These are phyloP conservation scores for Rossbeevera mucosa DNA, from an alignment of 768 basidiomycete genomes.

Conservation along the genomic window DNA sequence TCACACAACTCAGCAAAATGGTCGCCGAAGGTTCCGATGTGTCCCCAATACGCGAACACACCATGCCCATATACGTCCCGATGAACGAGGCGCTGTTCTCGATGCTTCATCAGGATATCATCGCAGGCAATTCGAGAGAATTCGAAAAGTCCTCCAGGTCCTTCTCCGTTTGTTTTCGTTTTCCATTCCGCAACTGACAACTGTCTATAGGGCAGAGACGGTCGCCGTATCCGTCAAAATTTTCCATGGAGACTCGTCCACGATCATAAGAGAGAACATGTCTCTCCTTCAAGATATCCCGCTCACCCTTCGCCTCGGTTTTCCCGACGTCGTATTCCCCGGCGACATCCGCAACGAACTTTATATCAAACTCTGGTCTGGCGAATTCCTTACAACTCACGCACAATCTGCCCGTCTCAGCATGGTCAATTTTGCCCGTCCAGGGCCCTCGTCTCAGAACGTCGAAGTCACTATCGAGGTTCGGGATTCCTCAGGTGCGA, in stretches of 20 bases:
- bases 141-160: conserved; percentile 81
- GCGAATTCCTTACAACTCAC: conserved; percentile 68
- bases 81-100: conserved; percentile 82
- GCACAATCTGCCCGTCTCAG: conserved; percentile 50
- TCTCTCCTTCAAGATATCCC: conserved; percentile 78
- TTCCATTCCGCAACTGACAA: conserved; percentile 1
- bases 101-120: conserved; percentile 93
- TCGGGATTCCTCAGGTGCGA: conserved; percentile 61
- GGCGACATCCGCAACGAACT: conserved; percentile 90
- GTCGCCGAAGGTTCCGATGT: conserved; percentile 59
- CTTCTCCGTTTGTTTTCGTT: conserved; percentile 17
- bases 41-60: conserved; percentile 65
- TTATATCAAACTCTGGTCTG: conserved; percentile 95
- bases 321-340: conserved; percentile 95
- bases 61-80: conserved; percentile 85
- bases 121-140: conserved; percentile 70
- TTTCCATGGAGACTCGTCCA: conserved; percentile 76
- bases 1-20: conserved; percentile 71
- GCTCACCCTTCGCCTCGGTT: conserved; percentile 81
- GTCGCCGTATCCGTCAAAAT: conserved; percentile 81
- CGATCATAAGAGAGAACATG: conserved; percentile 78
- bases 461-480: conserved; percentile 93
- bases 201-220: conserved; percentile 70
- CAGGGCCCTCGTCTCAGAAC: conserved; percentile 47
- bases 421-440: conserved; percentile 56